Evolutionary conservation across 2,329 filamentous ascomycete genomes (phyloP), one percentile per base, ranked within the genome.

Genomic region (Phoma sp.): DNA sequence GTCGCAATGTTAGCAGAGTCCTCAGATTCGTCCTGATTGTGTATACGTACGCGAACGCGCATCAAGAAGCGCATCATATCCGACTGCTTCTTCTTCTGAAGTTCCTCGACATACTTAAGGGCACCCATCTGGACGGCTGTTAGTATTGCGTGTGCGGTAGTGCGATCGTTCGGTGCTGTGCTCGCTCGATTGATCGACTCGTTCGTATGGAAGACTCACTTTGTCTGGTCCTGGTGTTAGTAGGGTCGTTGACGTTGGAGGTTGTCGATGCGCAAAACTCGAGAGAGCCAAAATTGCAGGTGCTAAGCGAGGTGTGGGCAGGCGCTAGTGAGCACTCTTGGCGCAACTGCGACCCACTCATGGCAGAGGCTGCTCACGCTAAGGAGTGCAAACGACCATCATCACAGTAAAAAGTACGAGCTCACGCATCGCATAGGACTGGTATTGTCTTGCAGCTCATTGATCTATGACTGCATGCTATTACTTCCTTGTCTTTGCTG

Each of bases 81-180:
- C 82, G 92, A 96, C 90, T 99, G 95, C 92, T 99, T 99, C 92
- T 96, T 97, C 92, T 99, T 98, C 83, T 97, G 92, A 86, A 99
- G 90, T 88, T 99, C 95, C 89, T 99, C 96, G 84, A 99, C 92
- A 87, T 77, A 99, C 86, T 99, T 99, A 83, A 97, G 92, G 86
- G 93, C 93, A 91, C 95, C 95, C 95, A 97, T 97, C 87, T 93
- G 63, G 61, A 36, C 29, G 37, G 50, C 33, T 61, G 61, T 72
- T 58, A 71, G 67, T 64, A 42, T 42, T 38, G 45, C 34, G 45
- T 49, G 33, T 49, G 20, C 21, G 46, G 29, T 40, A 7, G 21
- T 23, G 28, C 42, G 21, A 28, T 56, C 42, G 17, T 47, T 48
- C 28, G 20, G 12, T 49, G 34, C 30, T 45, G 15, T 42, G 30